Conservation (phyloP, 345 rosid genomes). For the Hibiscus trionum region DNA sequence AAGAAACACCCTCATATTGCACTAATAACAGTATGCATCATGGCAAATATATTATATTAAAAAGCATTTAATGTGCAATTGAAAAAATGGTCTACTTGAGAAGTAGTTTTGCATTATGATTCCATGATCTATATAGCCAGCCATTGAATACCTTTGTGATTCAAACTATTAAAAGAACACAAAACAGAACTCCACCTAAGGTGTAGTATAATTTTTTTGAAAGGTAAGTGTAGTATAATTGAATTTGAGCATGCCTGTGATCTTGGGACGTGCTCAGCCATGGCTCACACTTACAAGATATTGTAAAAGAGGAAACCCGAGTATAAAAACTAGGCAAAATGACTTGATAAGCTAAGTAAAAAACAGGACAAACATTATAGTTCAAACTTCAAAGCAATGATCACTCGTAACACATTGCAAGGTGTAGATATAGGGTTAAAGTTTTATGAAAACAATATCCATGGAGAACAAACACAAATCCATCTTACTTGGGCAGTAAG, state of each 20-base stretch:
- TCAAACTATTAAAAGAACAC: neutral
- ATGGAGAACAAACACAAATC: constrained; percentile 1
- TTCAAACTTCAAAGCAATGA: neutral
- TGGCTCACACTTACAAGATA: neutral
- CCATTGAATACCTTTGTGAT: neutral
- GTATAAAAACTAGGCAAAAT: neutral
- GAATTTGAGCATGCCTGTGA: neutral
- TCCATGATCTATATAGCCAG: neutral
- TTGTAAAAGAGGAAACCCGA: neutral
- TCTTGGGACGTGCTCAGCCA: neutral
- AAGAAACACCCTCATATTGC: neutral
- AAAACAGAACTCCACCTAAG: neutral
- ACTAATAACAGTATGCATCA: neutral
- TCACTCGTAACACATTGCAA: neutral
- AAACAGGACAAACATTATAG: neutral
- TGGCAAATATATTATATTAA: neutral
- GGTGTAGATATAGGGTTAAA: neutral
- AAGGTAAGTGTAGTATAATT: neutral
- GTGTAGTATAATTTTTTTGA: neutral
- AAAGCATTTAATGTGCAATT: neutral
- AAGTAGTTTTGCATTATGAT: neutral
- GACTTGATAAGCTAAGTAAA: neutral
- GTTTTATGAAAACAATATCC: neutral
- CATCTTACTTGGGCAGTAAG: constrained; percentile 88
- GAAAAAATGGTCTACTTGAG: neutral